A percentile compares a stretch with the other conserved stretches of the same genome.
Evolutionary conservation across 2,329 filamentous ascomycete genomes (phyloP).

Genomic region (Rutstroemia sp.): DNA sequence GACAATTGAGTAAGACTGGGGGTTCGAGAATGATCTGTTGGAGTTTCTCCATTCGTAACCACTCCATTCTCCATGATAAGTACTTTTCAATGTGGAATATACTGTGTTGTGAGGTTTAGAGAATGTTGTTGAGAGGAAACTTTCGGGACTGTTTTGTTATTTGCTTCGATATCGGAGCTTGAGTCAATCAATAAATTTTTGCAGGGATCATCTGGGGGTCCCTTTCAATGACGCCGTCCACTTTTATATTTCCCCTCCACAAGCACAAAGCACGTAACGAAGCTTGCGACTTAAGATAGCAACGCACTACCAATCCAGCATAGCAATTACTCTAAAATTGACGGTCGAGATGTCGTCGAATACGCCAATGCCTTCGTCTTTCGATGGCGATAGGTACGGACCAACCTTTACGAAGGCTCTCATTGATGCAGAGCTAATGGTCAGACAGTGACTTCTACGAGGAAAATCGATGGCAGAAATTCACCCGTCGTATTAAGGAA

Average conservation of each 20-base stretch:
- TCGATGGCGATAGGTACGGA: slow-evolving; percentile 64
- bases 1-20: slow-evolving; percentile 33
- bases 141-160: background rate
- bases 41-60: slow-evolving; percentile 13
- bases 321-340: background rate
- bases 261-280: background rate
- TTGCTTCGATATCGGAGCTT: slow-evolving; percentile 9
- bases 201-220: slow-evolving; percentile 10
- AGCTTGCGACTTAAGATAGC: background rate
- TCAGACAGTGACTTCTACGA: slow-evolving; percentile 70
- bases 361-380: slow-evolving; percentile 62
- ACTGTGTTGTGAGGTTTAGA: background rate
- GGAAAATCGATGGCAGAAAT: slow-evolving; percentile 70
- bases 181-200: background rate
- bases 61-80: slow-evolving; percentile 21
- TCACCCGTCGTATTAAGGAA: slow-evolving; percentile 72
- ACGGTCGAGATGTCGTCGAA: slow-evolving; percentile 22
- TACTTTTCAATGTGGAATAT: background rate
- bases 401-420: slow-evolving; percentile 11
- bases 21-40: slow-evolving; percentile 19
- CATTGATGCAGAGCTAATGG: slow-evolving; percentile 19
- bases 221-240: slow-evolving; percentile 5
- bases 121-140: background rate
- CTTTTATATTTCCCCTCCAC: slow-evolving; percentile 4
- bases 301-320: background rate